phyloP scores from a whole-genome alignment of 305 asterid genomes.

The Solanum aculeatissimum region DNA sequence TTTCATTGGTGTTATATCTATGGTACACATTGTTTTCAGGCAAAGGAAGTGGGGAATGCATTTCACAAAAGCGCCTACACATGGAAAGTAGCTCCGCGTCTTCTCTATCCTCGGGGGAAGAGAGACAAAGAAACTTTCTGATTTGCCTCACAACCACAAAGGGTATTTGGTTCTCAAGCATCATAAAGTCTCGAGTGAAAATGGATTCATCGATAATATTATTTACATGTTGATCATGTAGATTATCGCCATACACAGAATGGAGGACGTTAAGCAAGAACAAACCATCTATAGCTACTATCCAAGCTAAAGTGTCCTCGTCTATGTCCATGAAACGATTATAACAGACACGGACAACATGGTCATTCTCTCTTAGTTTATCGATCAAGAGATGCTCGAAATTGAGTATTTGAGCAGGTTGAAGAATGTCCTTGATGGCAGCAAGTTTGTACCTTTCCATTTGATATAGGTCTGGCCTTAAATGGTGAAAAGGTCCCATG shows the following conservation, averaged over 20 bases:
- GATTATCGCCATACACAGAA: not conserved
- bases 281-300: slow-evolving; percentile 30
- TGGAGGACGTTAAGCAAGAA: slow-evolving; percentile 15
- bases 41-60: slow-evolving; percentile 27
- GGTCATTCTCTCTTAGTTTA: slow-evolving; percentile 17
- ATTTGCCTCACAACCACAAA: slow-evolving; percentile 13
- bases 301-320: slow-evolving; percentile 35
- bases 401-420: slow-evolving; percentile 11
- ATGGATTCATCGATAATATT: not conserved
- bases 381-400: slow-evolving; percentile 9
- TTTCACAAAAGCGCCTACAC: slow-evolving; percentile 7
- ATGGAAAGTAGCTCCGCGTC: not conserved
- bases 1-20: not conserved
- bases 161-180: slow-evolving; percentile 46
- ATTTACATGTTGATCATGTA: not conserved
- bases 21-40: not conserved
- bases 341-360: slow-evolving; percentile 23
- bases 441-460: slow-evolving; percentile 29
- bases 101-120: not conserved
- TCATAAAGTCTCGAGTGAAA: slow-evolving; percentile 11
- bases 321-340: slow-evolving; percentile 34
- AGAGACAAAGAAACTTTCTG: not conserved
- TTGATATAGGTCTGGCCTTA: slow-evolving; percentile 29
- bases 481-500: slow-evolving; percentile 47
- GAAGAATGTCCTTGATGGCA: slow-evolving; percentile 12